Percentiles rank a stretch among this genome's conserved stretches.
These are phyloP conservation scores for Buxus sempervirens DNA, from an alignment of 164 flowering plant species.

Conservation along the genomic window DNA sequence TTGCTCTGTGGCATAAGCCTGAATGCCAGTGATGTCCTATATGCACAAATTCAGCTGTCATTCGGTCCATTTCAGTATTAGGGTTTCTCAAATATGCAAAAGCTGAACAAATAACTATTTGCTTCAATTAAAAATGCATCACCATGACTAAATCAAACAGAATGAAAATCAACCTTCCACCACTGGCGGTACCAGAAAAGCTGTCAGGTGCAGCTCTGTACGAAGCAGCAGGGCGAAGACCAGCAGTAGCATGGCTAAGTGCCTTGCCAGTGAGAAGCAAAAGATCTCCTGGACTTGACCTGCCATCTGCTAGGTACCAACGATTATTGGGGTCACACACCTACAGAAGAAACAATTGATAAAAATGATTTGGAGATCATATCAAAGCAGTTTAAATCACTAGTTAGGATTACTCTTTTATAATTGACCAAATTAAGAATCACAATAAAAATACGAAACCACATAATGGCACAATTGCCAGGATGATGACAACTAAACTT, in stretches of 20 bases:
- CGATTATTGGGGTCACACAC: constrained; percentile 93
- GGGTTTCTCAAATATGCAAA: background rate
- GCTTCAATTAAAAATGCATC: background rate
- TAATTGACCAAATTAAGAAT: background rate
- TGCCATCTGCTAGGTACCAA: constrained; percentile 87
- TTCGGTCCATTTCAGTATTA: background rate
- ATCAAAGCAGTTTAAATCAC: background rate
- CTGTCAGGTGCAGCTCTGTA: constrained; percentile 60
- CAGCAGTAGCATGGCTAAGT: constrained; percentile 94
- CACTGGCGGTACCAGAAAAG: constrained; percentile 30
- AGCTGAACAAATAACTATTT: constrained; percentile 5
- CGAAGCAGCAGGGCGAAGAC: constrained; percentile 80
- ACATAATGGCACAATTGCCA: background rate
- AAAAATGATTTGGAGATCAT: constrained; percentile 26
- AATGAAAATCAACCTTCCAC: constrained; percentile 54
- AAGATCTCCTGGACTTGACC: constrained; percentile 69
- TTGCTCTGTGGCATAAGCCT: constrained; percentile 92
- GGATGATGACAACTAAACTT: background rate
- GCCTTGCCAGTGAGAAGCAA: constrained; percentile 86
- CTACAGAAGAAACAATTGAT: constrained; percentile 39
- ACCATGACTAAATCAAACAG: background rate
- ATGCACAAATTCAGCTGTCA: constrained; percentile 19
- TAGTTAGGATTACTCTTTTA: background rate
- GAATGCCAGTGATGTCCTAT: constrained; percentile 81
- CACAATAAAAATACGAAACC: background rate